These are phyloP conservation scores for Pochonia chlamydosporia DNA, from an alignment of 2,329 filamentous ascomycete genomes.

Conservation along the genomic window DNA sequence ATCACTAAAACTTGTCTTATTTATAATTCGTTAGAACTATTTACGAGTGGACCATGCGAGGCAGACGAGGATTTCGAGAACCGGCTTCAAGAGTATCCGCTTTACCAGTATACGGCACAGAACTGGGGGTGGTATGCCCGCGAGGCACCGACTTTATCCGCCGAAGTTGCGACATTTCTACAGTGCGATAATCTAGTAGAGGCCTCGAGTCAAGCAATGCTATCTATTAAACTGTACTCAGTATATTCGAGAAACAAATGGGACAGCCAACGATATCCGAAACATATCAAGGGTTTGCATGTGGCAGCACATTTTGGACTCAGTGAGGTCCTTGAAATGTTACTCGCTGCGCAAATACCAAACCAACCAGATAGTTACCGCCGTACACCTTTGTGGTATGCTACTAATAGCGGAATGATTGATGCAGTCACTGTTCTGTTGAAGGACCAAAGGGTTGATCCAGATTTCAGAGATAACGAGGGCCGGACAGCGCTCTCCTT, in stretches of 20 bases:
- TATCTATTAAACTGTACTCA: background rate
- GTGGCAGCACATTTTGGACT: background rate
- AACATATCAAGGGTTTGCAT: background rate
- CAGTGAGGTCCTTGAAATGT: background rate
- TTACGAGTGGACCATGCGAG: background rate
- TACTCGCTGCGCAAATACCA: background rate
- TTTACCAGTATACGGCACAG: background rate
- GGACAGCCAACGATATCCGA: background rate
- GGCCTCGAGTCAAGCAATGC: background rate
- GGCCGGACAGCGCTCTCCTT: no score
- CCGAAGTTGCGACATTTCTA: background rate
- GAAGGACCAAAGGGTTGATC: no score
- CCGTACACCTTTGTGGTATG: background rate
- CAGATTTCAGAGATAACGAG: no score
- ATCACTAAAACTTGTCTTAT: conserved; percentile 26
- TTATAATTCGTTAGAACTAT: conserved; percentile 15
- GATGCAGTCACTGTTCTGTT: conserved; percentile 1
- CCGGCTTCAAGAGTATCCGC: background rate
- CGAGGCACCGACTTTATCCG: background rate
- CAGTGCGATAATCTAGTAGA: background rate
- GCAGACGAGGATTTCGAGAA: background rate
- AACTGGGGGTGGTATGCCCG: background rate
- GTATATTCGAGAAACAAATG: background rate
- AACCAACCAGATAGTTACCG: background rate
- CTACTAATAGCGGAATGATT: background rate